Evolutionary conservation across 1,284 basidiomycete species (phyloP).

Genomic region (Moesziomyces sp.): DNA sequence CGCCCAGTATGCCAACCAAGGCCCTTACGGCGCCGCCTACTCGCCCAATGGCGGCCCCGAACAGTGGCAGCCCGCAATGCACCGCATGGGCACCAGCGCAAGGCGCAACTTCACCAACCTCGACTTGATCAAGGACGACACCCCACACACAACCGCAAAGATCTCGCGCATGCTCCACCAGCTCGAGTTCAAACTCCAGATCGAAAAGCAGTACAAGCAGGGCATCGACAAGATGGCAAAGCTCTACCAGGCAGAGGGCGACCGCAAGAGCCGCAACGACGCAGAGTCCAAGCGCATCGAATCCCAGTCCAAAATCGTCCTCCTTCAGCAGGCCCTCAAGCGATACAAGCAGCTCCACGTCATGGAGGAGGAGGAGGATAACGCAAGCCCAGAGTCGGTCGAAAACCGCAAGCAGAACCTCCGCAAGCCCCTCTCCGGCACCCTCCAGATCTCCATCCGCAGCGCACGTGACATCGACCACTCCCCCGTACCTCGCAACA

Average conservation of each 20-base stretch:
- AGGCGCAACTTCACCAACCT: conserved; percentile 60
- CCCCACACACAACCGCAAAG: conserved; percentile 93
- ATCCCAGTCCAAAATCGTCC: conserved; percentile 93
- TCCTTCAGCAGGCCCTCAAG: conserved; percentile 89
- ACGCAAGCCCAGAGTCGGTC: conserved; percentile 71
- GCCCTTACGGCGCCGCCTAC: conserved; percentile 28
- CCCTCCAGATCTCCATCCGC: conserved; percentile 86
- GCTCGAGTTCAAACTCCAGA: conserved; percentile 98
- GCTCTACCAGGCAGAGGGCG: conserved; percentile 90
- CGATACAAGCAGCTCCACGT: conserved; percentile 96
- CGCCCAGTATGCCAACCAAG: conserved; percentile 46
- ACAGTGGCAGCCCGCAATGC: conserved; percentile 54
- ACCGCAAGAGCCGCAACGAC: conserved; percentile 78
- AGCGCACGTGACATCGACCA: conserved; percentile 95
- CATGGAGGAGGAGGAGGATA: conserved; percentile 80
- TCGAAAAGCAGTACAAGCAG: conserved; percentile 97
- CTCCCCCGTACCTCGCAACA: conserved; percentile 75
- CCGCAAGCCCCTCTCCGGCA: conserved; percentile 92
- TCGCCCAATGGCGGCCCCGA: conserved; percentile 14
- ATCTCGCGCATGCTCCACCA: conserved; percentile 98
- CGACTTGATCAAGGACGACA: conserved; percentile 97
- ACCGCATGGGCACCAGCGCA: conserved; percentile 60
- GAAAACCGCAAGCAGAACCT: conserved; percentile 88
- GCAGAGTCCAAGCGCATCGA: conserved; percentile 93
- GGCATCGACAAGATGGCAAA: conserved; percentile 98